A percentile compares a stretch with the other conserved stretches of the same genome.
phyloP scores from a whole-genome alignment of 202 grass and related monocot genomes.

The Tripidium arundinaceum region DNA sequence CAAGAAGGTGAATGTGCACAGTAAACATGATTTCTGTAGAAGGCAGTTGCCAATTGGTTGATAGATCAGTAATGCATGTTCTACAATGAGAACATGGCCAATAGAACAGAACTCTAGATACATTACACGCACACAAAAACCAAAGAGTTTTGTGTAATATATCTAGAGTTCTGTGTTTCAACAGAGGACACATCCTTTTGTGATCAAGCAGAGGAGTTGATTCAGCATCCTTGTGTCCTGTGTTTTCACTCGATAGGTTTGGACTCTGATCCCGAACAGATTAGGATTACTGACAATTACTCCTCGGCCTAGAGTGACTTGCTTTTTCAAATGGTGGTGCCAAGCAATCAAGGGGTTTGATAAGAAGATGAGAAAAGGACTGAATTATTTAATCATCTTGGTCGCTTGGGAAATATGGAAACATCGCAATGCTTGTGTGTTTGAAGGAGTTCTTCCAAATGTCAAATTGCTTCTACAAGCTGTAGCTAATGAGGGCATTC shows the following conservation, averaged over 20 bases:
- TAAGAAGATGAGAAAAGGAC: not conserved
- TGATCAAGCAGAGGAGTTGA: too few species aligned
- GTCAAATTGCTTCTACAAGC: too few species aligned
- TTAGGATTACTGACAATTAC: not conserved
- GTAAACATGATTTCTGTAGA: not conserved
- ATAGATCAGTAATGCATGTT: not conserved
- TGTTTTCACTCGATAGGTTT: not conserved
- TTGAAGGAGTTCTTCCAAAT: too few species aligned
- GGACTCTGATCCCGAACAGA: not conserved
- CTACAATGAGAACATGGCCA: not conserved
- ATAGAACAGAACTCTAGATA: too few species aligned
- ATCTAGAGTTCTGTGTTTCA: too few species aligned
- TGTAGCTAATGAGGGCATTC: too few species aligned
- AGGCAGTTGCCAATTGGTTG: not conserved
- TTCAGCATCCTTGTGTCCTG: too few species aligned
- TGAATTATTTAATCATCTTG: not conserved
- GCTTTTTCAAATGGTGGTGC: not conserved
- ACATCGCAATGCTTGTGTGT: too few species aligned
- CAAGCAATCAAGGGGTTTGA: not conserved
- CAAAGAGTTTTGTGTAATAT: not conserved
- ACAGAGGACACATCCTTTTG: too few species aligned
- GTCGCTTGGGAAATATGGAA: not conserved
- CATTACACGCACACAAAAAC: too few species aligned
- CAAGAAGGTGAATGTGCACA: not conserved
- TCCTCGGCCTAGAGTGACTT: too few species aligned